Conservation (phyloP, 192 early-diverging fungal species). For the Coemansia sp. region DNA sequence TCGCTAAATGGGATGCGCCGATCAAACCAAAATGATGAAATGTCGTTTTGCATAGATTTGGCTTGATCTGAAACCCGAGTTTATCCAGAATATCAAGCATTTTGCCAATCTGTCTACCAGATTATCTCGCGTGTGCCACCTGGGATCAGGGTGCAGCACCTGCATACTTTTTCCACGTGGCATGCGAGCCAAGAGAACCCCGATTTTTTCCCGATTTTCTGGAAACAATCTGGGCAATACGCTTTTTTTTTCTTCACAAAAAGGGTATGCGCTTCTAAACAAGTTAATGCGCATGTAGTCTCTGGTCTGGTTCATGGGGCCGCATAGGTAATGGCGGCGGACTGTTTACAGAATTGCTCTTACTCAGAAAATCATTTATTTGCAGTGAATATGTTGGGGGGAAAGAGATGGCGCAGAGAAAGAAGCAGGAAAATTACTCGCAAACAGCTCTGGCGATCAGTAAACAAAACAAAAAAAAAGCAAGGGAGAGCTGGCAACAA, state of each 20-base stretch:
- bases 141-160: too few species aligned
- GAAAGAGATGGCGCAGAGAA: background rate
- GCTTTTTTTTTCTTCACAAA: too few species aligned
- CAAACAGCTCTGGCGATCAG: background rate
- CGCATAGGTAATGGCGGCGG: conserved; percentile 12
- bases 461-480: background rate
- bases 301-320: background rate
- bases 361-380: background rate
- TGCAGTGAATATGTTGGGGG: background rate
- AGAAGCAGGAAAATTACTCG: background rate
- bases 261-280: too few species aligned
- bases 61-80: background rate
- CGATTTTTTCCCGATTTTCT: too few species aligned
- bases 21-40: background rate
- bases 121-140: too few species aligned
- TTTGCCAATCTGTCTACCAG: too few species aligned
- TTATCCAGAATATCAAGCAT: too few species aligned
- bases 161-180: too few species aligned
- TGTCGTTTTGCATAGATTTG: background rate
- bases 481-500: background rate
- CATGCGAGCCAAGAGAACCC: too few species aligned
- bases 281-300: background rate
- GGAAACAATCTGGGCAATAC: too few species aligned
- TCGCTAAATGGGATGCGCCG: background rate
- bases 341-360: conserved; percentile 2